Percentiles rank a stretch among this genome's conserved stretches.
Conservation (phyloP, 2,329 filamentous ascomycete genomes). For the Biscogniauxia mediterranea region DNA sequence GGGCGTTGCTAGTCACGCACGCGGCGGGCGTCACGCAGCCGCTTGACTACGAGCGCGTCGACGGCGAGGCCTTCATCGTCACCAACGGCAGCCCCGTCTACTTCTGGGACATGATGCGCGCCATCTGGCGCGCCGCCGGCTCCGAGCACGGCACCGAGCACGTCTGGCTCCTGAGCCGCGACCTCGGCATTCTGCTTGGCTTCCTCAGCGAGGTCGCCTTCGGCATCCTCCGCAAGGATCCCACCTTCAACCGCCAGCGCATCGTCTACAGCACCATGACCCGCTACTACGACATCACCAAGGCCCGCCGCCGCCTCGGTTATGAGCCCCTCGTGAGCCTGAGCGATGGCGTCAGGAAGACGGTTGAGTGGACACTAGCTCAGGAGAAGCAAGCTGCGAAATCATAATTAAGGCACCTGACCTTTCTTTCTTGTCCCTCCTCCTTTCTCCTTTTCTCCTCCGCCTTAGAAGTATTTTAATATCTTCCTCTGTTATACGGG, state of each 20-base stretch:
- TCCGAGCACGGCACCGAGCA: conserved; percentile 49
- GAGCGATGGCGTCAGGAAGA: conserved; percentile 59
- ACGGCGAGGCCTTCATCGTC: conserved; percentile 86
- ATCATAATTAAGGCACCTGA: background rate
- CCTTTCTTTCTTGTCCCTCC: background rate
- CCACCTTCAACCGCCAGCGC: conserved; percentile 58
- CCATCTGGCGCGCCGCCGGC: conserved; percentile 68
- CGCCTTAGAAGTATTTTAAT: too few relatives aligned
- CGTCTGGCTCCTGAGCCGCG: conserved; percentile 54
- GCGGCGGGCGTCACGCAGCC: conserved; percentile 56
- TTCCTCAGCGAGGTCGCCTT: conserved; percentile 52
- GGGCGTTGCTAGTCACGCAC: conserved; percentile 64
- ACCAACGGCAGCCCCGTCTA: conserved; percentile 87
- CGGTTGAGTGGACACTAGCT: conserved; percentile 55
- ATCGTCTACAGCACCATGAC: conserved; percentile 71
- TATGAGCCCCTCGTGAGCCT: conserved; percentile 67
- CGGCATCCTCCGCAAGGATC: conserved; percentile 47
- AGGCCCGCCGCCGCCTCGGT: conserved; percentile 68
- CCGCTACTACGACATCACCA: conserved; percentile 73
- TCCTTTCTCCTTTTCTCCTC: background rate
- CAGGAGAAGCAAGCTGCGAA: conserved; percentile 41
- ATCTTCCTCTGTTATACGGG: too few relatives aligned
- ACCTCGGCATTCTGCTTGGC: conserved; percentile 52
- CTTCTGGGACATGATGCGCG: conserved; percentile 85
- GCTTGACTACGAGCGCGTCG: conserved; percentile 71